Percentiles rank a stretch among this genome's conserved stretches.
These are phyloP conservation scores for Suhomyces canberraensis DNA, from an alignment of 805 yeast genomes.

Conservation along the genomic window DNA sequence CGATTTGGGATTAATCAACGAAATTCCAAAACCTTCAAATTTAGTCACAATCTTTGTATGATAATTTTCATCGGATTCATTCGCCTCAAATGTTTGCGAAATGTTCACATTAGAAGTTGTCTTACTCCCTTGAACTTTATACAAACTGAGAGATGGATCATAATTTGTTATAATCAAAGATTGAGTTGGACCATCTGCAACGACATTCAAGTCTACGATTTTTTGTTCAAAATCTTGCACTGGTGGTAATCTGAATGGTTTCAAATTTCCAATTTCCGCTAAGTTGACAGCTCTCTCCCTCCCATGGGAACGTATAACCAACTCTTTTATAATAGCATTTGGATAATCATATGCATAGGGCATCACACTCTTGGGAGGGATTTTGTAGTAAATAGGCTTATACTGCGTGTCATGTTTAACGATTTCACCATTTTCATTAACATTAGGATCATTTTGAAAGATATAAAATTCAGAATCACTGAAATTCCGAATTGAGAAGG, in stretches of 20 bases:
- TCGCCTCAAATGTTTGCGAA: slow-evolving; percentile 50
- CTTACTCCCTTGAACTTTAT: slow-evolving; percentile 45
- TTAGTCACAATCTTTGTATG: slow-evolving; percentile 54
- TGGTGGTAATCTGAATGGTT: slow-evolving; percentile 76
- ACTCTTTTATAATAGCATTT: slow-evolving; percentile 78
- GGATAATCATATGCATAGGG: slow-evolving; percentile 99
- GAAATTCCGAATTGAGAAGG: slow-evolving; percentile 85
- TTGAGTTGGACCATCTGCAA: slow-evolving; percentile 95
- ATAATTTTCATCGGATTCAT: slow-evolving; percentile 52
- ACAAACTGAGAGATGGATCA: slow-evolving; percentile 73
- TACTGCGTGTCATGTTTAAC: slow-evolving; percentile 52
- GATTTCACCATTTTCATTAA: slow-evolving; percentile 59
- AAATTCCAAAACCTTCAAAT: slow-evolving; percentile 84
- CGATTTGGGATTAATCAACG: slow-evolving; percentile 65
- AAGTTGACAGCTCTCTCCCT: slow-evolving; percentile 76
- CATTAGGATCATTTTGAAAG: slow-evolving; percentile 78
- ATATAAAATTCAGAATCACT: slow-evolving; percentile 83
- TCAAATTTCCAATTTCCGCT: slow-evolving; percentile 88
- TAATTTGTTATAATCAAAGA: slow-evolving; percentile 80
- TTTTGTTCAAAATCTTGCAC: slow-evolving; percentile 36
- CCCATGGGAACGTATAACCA: slow-evolving; percentile 68
- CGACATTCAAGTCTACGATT: slow-evolving; percentile 83
- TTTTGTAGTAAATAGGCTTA: slow-evolving; percentile 73
- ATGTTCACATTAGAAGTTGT: slow-evolving; percentile 25
- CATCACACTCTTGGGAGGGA: slow-evolving; percentile 92